Conservation (phyloP, 1,284 basidiomycete species). For the Agaricales sp. region DNA sequence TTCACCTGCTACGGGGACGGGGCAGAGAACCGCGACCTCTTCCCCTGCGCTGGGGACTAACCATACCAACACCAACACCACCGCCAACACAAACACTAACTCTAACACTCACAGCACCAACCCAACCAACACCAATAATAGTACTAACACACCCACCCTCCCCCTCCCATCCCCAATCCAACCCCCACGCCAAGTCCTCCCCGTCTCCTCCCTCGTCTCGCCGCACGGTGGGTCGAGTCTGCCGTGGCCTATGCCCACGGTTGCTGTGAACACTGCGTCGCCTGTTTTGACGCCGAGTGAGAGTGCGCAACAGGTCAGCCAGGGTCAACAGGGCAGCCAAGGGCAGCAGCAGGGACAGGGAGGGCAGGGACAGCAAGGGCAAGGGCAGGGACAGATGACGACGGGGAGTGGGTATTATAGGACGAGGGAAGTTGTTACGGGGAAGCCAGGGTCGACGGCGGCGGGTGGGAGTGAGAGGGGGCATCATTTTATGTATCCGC, state of each 20-base stretch:
- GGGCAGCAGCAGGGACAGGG: neutral
- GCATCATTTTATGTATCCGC: neutral
- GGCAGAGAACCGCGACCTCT: conserved; percentile 11
- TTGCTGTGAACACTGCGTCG: conserved; percentile 26
- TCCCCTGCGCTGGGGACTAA: too few relatives aligned
- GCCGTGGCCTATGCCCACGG: conserved; percentile 38
- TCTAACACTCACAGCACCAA: conserved; percentile 9
- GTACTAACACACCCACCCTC: conserved; percentile 11
- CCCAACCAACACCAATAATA: conserved; percentile 8
- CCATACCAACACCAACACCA: too few relatives aligned
- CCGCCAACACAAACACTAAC: conserved; percentile 2
- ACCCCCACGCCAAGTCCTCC: conserved; percentile 6
- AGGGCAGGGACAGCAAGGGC: neutral
- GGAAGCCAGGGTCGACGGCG: neutral
- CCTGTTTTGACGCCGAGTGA: conserved; percentile 22
- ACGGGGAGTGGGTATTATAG: too few relatives aligned
- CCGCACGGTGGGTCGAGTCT: too few relatives aligned
- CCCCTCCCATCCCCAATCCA: conserved; percentile 11
- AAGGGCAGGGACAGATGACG: neutral
- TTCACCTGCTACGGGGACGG: too few relatives aligned
- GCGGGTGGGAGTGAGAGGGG: neutral
- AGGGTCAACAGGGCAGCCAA: neutral
- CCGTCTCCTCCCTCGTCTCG: conserved; percentile 12
- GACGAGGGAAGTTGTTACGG: too few relatives aligned
- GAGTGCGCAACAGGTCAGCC: neutral